These are phyloP conservation scores for Adenanthera pavonina DNA, from an alignment of 306 rosid genomes.

Conservation along the genomic window DNA sequence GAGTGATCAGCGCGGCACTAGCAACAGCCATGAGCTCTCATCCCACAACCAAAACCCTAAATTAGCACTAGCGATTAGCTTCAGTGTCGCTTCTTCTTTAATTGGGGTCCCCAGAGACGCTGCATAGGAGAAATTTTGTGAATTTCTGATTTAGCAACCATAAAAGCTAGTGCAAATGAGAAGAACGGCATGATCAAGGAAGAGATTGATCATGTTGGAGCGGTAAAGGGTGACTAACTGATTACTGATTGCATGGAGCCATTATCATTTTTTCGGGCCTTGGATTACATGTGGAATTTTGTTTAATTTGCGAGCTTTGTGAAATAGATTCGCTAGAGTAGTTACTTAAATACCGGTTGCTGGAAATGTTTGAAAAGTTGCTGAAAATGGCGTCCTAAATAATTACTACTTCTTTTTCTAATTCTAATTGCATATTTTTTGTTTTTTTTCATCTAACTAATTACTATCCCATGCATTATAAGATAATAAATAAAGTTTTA, in stretches of 20 bases:
- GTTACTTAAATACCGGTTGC: too few species aligned
- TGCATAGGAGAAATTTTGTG: slow-evolving; percentile 5
- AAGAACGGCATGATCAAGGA: slow-evolving; percentile 24
- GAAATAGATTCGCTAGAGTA: neutral
- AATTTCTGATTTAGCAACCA: neutral
- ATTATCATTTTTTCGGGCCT: neutral
- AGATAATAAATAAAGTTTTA: too few species aligned
- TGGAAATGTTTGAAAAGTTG: too few species aligned
- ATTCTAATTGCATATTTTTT: too few species aligned
- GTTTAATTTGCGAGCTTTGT: neutral
- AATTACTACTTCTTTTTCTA: too few species aligned
- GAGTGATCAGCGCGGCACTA: slow-evolving; percentile 49
- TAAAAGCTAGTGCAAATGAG: neutral
- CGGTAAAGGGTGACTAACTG: neutral
- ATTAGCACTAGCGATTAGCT: neutral
- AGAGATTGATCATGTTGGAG: neutral
- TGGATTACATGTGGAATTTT: neutral
- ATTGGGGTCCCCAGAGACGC: slow-evolving; percentile 21
- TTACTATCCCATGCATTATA: too few species aligned
- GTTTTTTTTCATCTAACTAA: too few species aligned
- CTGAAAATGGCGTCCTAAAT: too few species aligned
- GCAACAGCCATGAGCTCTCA: slow-evolving; percentile 63
- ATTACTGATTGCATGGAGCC: neutral
- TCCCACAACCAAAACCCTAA: slow-evolving; percentile 49
- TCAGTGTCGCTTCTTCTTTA: neutral